A percentile compares a stretch with the other conserved stretches of the same genome.
phyloP scores from a whole-genome alignment of 441 rosid genomes.

The Raphanus hybrid region DNA sequence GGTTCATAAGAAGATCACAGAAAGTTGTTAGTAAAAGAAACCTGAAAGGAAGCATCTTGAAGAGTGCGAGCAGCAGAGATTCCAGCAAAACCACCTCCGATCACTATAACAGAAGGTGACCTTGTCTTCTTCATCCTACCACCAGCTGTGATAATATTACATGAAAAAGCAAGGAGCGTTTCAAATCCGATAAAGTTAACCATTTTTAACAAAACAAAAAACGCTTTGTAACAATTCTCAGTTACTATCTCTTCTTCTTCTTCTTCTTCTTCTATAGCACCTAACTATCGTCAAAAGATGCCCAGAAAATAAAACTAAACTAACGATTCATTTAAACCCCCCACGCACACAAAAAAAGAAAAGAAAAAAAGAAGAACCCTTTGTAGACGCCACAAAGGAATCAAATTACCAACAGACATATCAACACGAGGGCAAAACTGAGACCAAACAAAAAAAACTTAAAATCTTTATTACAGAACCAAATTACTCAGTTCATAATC shows the following conservation, averaged over 20 bases:
- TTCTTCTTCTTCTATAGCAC: too few species aligned
- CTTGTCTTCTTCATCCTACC: slow-evolving; percentile 46
- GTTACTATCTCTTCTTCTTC: background rate
- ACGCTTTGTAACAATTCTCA: background rate
- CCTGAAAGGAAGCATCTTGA: slow-evolving; percentile 85
- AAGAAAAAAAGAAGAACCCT: background rate
- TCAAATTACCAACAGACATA: slow-evolving; percentile 31
- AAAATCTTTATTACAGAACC: background rate
- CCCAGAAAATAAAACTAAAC: background rate
- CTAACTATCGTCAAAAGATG: background rate
- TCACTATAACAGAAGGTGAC: slow-evolving; percentile 79
- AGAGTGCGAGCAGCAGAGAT: slow-evolving; percentile 86
- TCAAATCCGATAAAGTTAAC: background rate
- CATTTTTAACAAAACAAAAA: background rate
- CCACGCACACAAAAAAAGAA: background rate
- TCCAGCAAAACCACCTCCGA: slow-evolving; percentile 89
- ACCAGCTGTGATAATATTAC: slow-evolving; percentile 37
- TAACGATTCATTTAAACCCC: background rate
- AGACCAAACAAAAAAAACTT: background rate
- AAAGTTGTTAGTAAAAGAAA: slow-evolving; percentile 5
- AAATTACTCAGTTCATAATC: background rate
- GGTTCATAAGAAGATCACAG: too few species aligned
- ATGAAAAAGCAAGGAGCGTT: background rate
- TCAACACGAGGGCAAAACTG: background rate
- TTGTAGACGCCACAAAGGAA: slow-evolving; percentile 25